Evolutionary conservation across 345 rosid species (phyloP).

Genomic region (Rhizophora mangle): DNA sequence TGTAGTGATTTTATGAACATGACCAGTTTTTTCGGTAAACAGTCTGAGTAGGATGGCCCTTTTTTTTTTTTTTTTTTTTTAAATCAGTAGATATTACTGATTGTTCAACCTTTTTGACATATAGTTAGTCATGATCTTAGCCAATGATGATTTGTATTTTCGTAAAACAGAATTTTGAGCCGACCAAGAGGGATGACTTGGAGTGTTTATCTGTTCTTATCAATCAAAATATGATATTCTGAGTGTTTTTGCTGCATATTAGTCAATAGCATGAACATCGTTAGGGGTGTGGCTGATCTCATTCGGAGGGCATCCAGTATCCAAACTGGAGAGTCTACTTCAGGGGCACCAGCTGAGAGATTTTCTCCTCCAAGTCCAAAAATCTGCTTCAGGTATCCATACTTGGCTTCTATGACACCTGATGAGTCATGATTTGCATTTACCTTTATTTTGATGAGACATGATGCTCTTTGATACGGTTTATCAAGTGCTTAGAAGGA

Average conservation of each 20-base stretch:
- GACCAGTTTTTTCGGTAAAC: too few species aligned
- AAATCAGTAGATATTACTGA: too few species aligned
- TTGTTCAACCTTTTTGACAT: not conserved
- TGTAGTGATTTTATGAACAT: too few species aligned
- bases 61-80: too few species aligned
- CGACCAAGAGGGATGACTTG: constrained; percentile 21
- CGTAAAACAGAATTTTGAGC: constrained; percentile 13
- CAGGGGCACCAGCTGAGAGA: constrained; percentile 40
- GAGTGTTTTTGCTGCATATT: constrained; percentile 13
- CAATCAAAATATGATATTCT: constrained; percentile 17
- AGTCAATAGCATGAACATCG: constrained; percentile 56
- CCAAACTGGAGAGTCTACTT: constrained; percentile 42
- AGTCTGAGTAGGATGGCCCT: too few species aligned
- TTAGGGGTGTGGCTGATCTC: constrained; percentile 76
- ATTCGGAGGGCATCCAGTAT: constrained; percentile 57
- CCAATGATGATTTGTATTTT: constrained; percentile 16
- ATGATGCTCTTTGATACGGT: too few species aligned
- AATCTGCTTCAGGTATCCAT: constrained; percentile 51
- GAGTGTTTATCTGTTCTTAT: constrained; percentile 12
- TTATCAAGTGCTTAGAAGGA: too few species aligned
- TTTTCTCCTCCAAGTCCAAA: constrained; percentile 51
- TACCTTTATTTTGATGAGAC: too few species aligned
- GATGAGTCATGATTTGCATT: not conserved
- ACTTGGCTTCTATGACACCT: not conserved
- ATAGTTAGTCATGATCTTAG: constrained; percentile 10